Evolutionary conservation across 352 stramenopile species (phyloP), one percentile per base, ranked within the genome.

Genomic region (Blastocystis sp.): DNA sequence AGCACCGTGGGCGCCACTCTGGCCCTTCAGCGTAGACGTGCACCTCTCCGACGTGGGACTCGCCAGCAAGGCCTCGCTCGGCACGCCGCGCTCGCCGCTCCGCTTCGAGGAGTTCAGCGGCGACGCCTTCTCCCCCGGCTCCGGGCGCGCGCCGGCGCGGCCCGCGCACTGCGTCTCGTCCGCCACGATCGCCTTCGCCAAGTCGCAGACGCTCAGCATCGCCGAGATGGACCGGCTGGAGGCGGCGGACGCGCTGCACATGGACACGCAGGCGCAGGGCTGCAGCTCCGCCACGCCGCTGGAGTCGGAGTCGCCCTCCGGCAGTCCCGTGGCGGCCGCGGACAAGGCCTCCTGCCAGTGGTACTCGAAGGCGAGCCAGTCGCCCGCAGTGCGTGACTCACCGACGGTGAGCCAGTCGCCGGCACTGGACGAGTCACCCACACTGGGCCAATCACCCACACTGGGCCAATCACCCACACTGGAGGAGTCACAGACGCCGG

Each of bases 31-130:
- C 7, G 7, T 76, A 76, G 66, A 59, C 19, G 19, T 21, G 24
- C 74, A 84, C 66, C 74, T 68, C n/a, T 84, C 74, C 3, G 74
- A 84, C 17, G 48, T 66, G 38, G 28, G 17, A 0, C 17, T 63
- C 28, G 21, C 38, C 40, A 38, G 48, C 28, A 11, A 19, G 2
- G 21, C 71, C 19, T 43, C 71, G 17, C 42, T 34, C 34, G 6
- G 21, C 2, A 9, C 71, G 14, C 6, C 14, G 6, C 6, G 48
- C 6, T 57, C 48, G 48, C 48, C 48, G 48, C 48, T 57, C 6
- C 48, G 6, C 6, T 57, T 14, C 6, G 6, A 14, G 6, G 6
- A 7, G 48, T 14, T 7, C 48, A 17, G 48, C 48, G 48, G 6
- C 14, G 48, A 57, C 48, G 48, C 6, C 48, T 57, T 57, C 48